phyloP scores from a whole-genome alignment of 495 filamentous ascomycete species.

The Thermothielavioides terrestris region DNA sequence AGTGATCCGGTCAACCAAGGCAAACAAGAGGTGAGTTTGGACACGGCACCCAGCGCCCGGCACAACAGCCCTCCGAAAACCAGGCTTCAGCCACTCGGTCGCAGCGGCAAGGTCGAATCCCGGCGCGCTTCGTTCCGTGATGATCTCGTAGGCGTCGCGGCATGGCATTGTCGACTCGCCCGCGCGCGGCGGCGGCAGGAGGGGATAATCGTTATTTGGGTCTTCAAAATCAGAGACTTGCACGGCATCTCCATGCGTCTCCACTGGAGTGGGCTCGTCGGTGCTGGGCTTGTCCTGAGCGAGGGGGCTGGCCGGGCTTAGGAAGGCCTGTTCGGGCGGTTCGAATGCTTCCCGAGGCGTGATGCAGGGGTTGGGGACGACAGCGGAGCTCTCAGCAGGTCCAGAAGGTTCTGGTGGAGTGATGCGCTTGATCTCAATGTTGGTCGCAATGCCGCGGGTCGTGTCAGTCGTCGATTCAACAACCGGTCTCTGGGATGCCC shows the following conservation, averaged over 20 bases:
- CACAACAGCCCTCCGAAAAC: slow-evolving; percentile 14
- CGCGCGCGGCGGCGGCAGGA: slow-evolving; percentile 10
- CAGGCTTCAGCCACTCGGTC: slow-evolving; percentile 16
- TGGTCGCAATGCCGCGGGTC: not conserved
- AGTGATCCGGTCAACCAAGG: slow-evolving; percentile 22
- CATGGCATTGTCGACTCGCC: slow-evolving; percentile 25
- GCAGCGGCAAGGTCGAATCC: slow-evolving; percentile 12
- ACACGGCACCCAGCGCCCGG: slow-evolving; percentile 20
- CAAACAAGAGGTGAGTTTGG: slow-evolving; percentile 23
- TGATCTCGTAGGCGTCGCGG: slow-evolving; percentile 18
- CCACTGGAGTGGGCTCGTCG: not conserved
- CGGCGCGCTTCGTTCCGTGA: slow-evolving; percentile 10
- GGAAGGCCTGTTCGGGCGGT: too few species aligned
- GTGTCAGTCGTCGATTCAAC: not conserved
- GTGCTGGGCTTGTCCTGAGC: not conserved
- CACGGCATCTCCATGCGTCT: not conserved
- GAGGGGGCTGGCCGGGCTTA: not conserved
- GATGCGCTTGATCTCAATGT: not conserved
- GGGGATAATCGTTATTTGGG: slow-evolving; percentile 1
- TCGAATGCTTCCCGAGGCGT: too few species aligned
- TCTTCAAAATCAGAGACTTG: not conserved
- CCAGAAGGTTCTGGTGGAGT: too few species aligned
- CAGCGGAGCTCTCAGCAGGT: too few species aligned
- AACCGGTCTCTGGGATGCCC: too few species aligned
- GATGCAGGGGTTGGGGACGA: too few species aligned